Evolutionary conservation across 176 grass and related monocot genomes (phyloP), one percentile per base, ranked within the genome.

Genomic region (Chloris gayana): DNA sequence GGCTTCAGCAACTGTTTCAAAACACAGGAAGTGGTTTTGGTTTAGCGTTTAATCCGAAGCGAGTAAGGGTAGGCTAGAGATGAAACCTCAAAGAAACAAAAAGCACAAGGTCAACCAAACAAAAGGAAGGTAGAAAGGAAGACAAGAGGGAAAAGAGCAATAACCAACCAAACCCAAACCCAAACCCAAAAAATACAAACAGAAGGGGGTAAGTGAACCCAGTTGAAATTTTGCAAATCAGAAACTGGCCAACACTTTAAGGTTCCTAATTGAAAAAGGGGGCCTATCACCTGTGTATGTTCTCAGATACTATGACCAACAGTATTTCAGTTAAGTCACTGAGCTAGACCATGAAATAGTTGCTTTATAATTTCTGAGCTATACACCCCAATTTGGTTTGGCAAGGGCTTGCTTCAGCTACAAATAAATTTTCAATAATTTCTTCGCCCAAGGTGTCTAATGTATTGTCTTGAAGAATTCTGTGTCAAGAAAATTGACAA

Each of bases 181-280:
- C n/a, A n/a, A n/a, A n/a, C n/a, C n/a, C n/a, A n/a, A n/a, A n/a
- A n/a, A n/a, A n/a, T n/a, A n/a, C n/a, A n/a, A n/a, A n/a, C n/a
- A n/a, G n/a, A n/a, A n/a, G n/a, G n/a, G n/a, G n/a, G n/a, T n/a
- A n/a, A n/a, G n/a, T n/a, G n/a, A n/a, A n/a, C 4, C 9, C 4
- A 31, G 6, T 75, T 75, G 6, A 63, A 80, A 63, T 53, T 61
- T 80, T 17, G 62, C 27, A 22, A 64, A 62, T 45, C 35, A 67
- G 6, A 39, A 83, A 73, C 6, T 41, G 24, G 0, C 19, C 24
- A 12, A 6, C 32, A 37, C n/a, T n/a, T 60, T 50, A 60, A 62
- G 54, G 45, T 42, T 70, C 31, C 59, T 3, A 35, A 7, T 17
- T 33, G n/a, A n/a, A n/a, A n/a, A n/a, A n/a, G n/a, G n/a, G n/a